phyloP scores from a whole-genome alignment of 495 filamentous ascomycete genomes.

The Talaromyces wortmannii region DNA sequence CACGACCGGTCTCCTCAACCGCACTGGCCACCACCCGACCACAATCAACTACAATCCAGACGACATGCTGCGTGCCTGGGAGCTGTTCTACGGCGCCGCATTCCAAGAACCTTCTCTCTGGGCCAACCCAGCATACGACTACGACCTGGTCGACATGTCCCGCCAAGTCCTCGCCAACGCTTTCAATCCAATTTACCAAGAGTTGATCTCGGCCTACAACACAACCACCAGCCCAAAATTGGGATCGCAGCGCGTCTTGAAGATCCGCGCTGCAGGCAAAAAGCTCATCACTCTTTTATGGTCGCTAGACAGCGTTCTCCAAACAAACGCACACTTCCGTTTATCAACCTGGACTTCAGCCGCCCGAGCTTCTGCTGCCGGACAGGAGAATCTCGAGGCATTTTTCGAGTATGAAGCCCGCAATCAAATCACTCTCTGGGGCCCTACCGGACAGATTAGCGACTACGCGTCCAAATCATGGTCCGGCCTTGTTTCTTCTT shows the following conservation, averaged over 20 bases:
- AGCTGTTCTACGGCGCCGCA: conserved; percentile 30
- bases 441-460: conserved; percentile 39
- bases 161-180: conserved; percentile 43
- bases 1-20: conserved; percentile 25
- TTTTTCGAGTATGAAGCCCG: conserved; percentile 45
- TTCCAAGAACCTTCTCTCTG: conserved; percentile 27
- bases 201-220: conserved; percentile 30
- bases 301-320: conserved; percentile 36
- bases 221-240: conserved; percentile 5
- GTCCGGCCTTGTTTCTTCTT: conserved; percentile 39
- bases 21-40: conserved; percentile 33
- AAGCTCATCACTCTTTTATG: conserved; percentile 24
- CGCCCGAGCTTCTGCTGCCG: conserved; percentile 26
- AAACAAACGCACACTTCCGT: conserved; percentile 35
- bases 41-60: conserved; percentile 35
- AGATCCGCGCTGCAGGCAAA: conserved; percentile 16
- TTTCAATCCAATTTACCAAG: conserved; percentile 32
- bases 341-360: conserved; percentile 35
- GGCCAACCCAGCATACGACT: conserved; percentile 35
- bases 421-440: conserved; percentile 50
- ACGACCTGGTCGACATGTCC: conserved; percentile 46
- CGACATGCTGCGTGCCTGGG: conserved; percentile 32
- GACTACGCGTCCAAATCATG: conserved; percentile 47
- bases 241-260: neutral
- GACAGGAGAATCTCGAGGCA: conserved; percentile 15